Evolutionary conservation across 306 rosid genomes (phyloP).

Genomic region (Begonia peltatifolia): DNA sequence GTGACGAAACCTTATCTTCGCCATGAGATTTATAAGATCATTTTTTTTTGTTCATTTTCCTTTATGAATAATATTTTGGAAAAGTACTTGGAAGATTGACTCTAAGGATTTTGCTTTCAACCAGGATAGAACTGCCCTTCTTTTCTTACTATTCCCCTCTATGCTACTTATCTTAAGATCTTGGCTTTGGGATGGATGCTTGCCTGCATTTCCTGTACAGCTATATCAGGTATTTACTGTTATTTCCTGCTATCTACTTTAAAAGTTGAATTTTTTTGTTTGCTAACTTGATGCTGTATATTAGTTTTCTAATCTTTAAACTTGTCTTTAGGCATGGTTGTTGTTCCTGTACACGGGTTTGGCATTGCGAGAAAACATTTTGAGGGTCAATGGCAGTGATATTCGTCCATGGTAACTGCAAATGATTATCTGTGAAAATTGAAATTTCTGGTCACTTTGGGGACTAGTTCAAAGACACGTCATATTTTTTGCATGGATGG

Average conservation of each 20-base stretch:
- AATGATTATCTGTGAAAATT: not conserved
- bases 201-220: constrained; percentile 94
- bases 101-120: constrained; percentile 20
- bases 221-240: constrained; percentile 58
- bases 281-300: not conserved
- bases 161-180: constrained; percentile 63
- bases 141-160: constrained; percentile 80
- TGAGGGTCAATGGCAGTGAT: constrained; percentile 91
- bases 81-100: not conserved
- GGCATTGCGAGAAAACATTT: constrained; percentile 89
- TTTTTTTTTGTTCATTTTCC: not conserved
- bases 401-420: constrained; percentile 78
- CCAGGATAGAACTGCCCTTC: constrained; percentile 94
- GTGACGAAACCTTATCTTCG: too few relatives aligned
- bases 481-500: not conserved
- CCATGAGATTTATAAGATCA: too few relatives aligned
- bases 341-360: constrained; percentile 91
- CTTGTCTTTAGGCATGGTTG: constrained; percentile 68
- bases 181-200: constrained; percentile 89
- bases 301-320: constrained; percentile 6
- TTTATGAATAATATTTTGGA: too few relatives aligned
- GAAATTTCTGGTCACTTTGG: not conserved
- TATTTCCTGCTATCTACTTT: not conserved
- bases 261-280: not conserved
- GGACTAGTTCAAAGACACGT: too few relatives aligned